These are phyloP conservation scores for Lasiodiplodia citricola DNA, from an alignment of 2,329 filamentous ascomycete genomes.

Conservation along the genomic window DNA sequence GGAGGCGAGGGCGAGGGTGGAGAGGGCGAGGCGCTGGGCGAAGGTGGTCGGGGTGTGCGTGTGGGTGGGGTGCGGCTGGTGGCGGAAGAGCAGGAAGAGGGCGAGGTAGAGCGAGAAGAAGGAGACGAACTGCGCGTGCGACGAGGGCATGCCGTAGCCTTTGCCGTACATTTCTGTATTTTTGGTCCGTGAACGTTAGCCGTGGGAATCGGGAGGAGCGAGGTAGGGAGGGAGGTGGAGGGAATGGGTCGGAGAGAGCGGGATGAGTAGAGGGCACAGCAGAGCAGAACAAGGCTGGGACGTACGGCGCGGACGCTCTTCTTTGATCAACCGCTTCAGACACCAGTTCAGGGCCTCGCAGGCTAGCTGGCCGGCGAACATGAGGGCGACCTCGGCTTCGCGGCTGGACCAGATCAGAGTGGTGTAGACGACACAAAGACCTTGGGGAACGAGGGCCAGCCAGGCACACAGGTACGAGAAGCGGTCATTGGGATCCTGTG, in stretches of 20 bases:
- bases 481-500: constrained; percentile 82
- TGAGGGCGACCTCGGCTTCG: constrained; percentile 85
- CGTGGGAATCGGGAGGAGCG: not conserved
- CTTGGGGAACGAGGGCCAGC: constrained; percentile 92
- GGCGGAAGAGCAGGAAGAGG: constrained; percentile 83
- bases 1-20: constrained; percentile 45
- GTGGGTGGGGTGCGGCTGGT: constrained; percentile 57
- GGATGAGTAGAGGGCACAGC: not conserved
- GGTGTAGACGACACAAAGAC: constrained; percentile 85
- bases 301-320: constrained; percentile 82
- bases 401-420: constrained; percentile 90
- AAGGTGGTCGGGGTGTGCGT: constrained; percentile 63
- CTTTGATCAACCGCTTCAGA: constrained; percentile 88
- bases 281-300: constrained; percentile 20
- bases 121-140: constrained; percentile 91
- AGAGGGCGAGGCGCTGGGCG: constrained; percentile 63
- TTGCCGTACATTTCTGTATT: constrained; percentile 77
- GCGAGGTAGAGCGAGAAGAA: constrained; percentile 87
- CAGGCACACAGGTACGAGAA: constrained; percentile 89
- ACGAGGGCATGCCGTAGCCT: constrained; percentile 96
- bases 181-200: constrained; percentile 47
- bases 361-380: constrained; percentile 88
- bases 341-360: constrained; percentile 92
- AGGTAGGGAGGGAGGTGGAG: not conserved
- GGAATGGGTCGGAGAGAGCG: not conserved